phyloP scores from a whole-genome alignment of 1,139 yeast species.

The Debaryomycetaceae sp. region DNA sequence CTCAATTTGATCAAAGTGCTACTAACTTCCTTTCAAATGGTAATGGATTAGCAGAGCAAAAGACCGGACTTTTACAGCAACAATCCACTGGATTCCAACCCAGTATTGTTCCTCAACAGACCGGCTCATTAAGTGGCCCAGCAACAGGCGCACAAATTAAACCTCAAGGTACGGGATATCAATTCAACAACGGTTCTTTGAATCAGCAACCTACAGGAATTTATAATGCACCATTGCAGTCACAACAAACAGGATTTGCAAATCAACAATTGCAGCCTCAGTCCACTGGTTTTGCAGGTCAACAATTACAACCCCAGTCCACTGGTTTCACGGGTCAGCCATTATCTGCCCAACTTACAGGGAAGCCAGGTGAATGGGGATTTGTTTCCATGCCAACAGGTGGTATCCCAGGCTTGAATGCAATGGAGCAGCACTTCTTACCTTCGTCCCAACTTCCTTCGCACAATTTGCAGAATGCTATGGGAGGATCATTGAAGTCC shows the following conservation, averaged over 20 bases:
- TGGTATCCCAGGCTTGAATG: conserved; percentile 72
- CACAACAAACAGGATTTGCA: conserved; percentile 29
- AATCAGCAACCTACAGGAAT: conserved; percentile 27
- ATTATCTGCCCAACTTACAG: conserved; percentile 56
- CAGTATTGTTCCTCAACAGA: conserved; percentile 25
- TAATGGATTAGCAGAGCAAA: conserved; percentile 27
- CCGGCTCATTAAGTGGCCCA: conserved; percentile 20
- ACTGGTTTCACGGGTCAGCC: conserved; percentile 29
- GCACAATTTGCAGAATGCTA: conserved; percentile 44
- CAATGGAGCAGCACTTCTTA: conserved; percentile 72
- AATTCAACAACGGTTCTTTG: conserved; percentile 28
- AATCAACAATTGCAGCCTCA: conserved; percentile 34
- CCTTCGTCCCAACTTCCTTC: conserved; percentile 52
- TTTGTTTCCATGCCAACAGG: conserved; percentile 71
- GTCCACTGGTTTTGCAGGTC: conserved; percentile 32
- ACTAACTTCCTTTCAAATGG: conserved; percentile 19
- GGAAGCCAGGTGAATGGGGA: conserved; percentile 83
- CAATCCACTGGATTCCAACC: conserved; percentile 56
- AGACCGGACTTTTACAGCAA: conserved; percentile 39
- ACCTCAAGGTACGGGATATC: conserved; percentile 30
- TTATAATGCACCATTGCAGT: conserved; percentile 13
- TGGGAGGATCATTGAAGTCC: conserved; percentile 51
- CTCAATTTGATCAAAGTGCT: conserved; percentile 35
- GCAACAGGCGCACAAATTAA: conserved; percentile 21
- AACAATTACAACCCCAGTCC: conserved; percentile 32